Evolutionary conservation across 139 green algal genomes (phyloP).

Genomic region (Parachlorella kessleri): DNA sequence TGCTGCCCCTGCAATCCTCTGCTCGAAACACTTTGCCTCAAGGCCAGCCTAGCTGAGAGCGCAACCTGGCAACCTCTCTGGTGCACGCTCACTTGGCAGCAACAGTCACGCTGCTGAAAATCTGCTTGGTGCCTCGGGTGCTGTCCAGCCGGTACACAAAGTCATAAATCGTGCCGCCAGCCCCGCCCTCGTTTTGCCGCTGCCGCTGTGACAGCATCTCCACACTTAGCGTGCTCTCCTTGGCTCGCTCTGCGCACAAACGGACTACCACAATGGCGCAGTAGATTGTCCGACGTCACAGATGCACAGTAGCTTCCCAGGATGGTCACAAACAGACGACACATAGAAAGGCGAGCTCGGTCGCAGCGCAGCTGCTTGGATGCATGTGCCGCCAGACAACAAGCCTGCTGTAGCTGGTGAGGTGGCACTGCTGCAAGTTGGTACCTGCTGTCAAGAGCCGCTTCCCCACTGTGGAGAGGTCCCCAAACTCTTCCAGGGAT

Average conservation of each 20-base stretch:
- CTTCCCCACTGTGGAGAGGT: slow-evolving; percentile 52
- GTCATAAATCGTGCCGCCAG: slow-evolving; percentile 33
- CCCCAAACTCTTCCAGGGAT: slow-evolving; percentile 66
- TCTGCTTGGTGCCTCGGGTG: slow-evolving; percentile 76
- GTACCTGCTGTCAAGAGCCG: slow-evolving; percentile 64
- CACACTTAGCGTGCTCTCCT: slow-evolving; percentile 71
- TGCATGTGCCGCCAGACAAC: no score
- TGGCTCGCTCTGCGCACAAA: slow-evolving; percentile 36
- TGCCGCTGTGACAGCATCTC: slow-evolving; percentile 42
- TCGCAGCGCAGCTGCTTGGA: no score
- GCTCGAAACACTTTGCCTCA: no score
- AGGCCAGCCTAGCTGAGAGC: no score
- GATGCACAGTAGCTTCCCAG: no score
- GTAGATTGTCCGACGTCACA: background rate
- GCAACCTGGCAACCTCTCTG: background rate
- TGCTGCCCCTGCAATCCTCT: no score
- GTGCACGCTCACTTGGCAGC: background rate
- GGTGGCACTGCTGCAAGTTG: no score
- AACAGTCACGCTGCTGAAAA: slow-evolving; percentile 75
- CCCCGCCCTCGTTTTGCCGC: background rate
- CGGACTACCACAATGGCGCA: background rate
- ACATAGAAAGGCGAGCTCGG: no score
- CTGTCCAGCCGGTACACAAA: slow-evolving; percentile 83
- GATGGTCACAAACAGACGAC: no score
- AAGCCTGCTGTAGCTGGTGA: no score